Base-by-base conservation (phyloP, 371 early-diverging fungal genomes). In the Polyrhizophydium stewartii region DNA sequence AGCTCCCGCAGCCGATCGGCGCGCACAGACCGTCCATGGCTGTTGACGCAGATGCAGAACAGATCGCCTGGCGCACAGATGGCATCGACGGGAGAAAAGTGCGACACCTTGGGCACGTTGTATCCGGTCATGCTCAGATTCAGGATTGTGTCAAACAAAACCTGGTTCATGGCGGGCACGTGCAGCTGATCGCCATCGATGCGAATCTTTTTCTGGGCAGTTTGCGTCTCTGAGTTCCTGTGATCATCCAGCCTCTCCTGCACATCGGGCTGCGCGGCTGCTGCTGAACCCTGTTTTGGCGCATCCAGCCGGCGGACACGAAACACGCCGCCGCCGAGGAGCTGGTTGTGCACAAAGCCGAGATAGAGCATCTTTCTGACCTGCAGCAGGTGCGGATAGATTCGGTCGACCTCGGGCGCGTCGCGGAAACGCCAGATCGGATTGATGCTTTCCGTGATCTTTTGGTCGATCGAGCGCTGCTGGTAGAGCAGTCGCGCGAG, bases 31-130 rank as follows among this genome's bases (percentile, higher is more conserved):
- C 6, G 53, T 3, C 53, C 27, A 5, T 27, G 25, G 5, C n/a
- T n/a, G 35, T n/a, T 53, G n/a, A 53, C 32, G 5, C 6, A 25
- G 53, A 53, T 53, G 24, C 53, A 25, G 24, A 53, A 53, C 35
- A 53, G 27, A 5, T 12, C 7, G 32, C 25, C n/a, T 3, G 53
- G 53, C 25, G 53, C 25, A 5, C n/a, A n/a, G 53, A 53, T 53
- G 13, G 53, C 30, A 25, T 53, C 53, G 3, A 25, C 53, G 3
- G 53, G 53, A 5, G 53, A 6, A 25, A 53, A 53, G 16, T 53
- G 53, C n/a, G 53, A 25, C 3, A 53, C 53, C n/a, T 53, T 53
- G 30, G 53, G 53, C 6, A 53, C 25, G n/a, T 31, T 53, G 53
- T 53, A 25, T 53, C 9, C 30, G 16, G 12, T 7, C 21, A 16